Evolutionary conservation across 768 basidiomycete species (phyloP).

Genomic region (Brasilioporus rufonigricans): DNA sequence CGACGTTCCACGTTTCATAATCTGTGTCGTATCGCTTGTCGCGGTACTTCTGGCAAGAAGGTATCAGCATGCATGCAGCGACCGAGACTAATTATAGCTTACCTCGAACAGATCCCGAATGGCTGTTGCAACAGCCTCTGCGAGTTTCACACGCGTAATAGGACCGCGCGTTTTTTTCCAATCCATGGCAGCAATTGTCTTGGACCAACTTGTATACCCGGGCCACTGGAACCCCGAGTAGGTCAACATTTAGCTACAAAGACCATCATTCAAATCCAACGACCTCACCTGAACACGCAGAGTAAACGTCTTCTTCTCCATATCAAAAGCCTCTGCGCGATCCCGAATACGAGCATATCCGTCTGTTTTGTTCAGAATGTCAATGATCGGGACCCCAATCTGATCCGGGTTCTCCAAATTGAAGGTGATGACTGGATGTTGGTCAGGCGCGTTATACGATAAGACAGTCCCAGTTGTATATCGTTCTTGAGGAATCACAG

Average conservation of each 20-base stretch:
- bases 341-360: slow-evolving; percentile 50
- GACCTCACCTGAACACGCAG: slow-evolving; percentile 64
- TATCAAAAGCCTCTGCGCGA: slow-evolving; percentile 57
- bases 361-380: slow-evolving; percentile 51
- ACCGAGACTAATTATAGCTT: not conserved
- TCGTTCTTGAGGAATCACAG: slow-evolving; percentile 22
- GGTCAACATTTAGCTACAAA: not conserved
- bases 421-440: slow-evolving; percentile 61
- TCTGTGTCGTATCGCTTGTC: slow-evolving; percentile 9
- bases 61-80: slow-evolving; percentile 10
- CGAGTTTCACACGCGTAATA: slow-evolving; percentile 69
- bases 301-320: slow-evolving; percentile 72
- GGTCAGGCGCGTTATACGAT: slow-evolving; percentile 6
- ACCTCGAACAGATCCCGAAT: slow-evolving; percentile 66
- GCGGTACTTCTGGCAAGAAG: slow-evolving; percentile 11
- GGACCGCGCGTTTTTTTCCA: slow-evolving; percentile 73
- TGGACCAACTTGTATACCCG: slow-evolving; percentile 69
- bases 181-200: slow-evolving; percentile 75
- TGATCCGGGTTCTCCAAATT: slow-evolving; percentile 50
- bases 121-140: slow-evolving; percentile 71
- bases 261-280: not conserved
- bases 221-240: slow-evolving; percentile 59
- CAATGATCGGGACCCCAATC: slow-evolving; percentile 58
- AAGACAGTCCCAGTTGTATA: slow-evolving; percentile 18
- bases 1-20: slow-evolving; percentile 21